Evolutionary conservation across 768 basidiomycete species (phyloP).

Genomic region (Tricholoma saponaceum): DNA sequence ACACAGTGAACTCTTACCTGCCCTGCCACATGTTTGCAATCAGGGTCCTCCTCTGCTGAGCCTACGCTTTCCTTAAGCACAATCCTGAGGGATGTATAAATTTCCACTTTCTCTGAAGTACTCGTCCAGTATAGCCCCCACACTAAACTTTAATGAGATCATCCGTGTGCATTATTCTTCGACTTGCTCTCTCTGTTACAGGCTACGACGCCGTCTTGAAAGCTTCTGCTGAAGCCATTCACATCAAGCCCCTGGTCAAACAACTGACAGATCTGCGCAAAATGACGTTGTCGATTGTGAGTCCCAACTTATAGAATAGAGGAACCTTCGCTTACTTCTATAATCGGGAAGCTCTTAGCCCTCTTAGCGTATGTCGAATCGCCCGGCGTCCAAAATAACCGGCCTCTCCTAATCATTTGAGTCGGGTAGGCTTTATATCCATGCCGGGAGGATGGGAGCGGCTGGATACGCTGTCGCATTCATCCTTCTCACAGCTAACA

Average conservation of each 20-base stretch:
- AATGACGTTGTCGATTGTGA: neutral
- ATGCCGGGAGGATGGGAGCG: neutral
- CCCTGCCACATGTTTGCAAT: too few relatives aligned
- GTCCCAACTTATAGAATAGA: neutral
- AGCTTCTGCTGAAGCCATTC: neutral
- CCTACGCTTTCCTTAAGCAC: too few relatives aligned
- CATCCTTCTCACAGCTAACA: neutral
- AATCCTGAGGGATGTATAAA: neutral
- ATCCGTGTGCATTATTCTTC: neutral
- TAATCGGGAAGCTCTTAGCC: neutral
- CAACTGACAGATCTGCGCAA: neutral
- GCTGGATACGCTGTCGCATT: neutral
- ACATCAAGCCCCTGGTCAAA: neutral
- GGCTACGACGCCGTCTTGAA: neutral
- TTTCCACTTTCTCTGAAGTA: too few relatives aligned
- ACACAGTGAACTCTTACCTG: too few relatives aligned
- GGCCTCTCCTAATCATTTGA: neutral
- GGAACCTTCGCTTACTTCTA: neutral
- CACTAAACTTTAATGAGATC: neutral
- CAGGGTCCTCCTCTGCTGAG: too few relatives aligned
- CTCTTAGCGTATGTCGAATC: neutral
- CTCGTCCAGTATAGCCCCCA: too few relatives aligned
- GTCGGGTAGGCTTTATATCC: neutral
- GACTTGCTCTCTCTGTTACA: neutral
- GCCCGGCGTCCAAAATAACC: neutral